A percentile compares a stretch with the other conserved stretches of the same genome.
phyloP scores from a whole-genome alignment of 2,329 filamentous ascomycete genomes.

The Mycogone perniciosa region DNA sequence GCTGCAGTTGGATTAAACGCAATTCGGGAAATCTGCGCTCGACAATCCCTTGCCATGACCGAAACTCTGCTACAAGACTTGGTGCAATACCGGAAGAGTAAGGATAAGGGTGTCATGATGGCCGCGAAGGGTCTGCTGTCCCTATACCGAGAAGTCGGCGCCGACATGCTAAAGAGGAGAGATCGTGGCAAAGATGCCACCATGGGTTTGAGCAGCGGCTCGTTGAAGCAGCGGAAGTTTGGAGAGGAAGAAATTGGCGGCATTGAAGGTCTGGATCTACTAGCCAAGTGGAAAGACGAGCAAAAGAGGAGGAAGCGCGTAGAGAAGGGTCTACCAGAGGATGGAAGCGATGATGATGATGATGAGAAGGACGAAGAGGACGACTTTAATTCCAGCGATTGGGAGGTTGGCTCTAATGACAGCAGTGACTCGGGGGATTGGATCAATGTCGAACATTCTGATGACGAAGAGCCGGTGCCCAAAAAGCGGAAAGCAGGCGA shows the following conservation, averaged over 20 bases:
- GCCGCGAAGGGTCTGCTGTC: constrained; percentile 87
- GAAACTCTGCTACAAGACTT: constrained; percentile 94
- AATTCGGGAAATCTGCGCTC: constrained; percentile 86
- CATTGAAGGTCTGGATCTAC: constrained; percentile 86
- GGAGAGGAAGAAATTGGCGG: constrained; percentile 74
- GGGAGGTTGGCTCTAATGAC: constrained; percentile 55
- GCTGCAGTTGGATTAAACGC: constrained; percentile 88
- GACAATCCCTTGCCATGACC: constrained; percentile 93
- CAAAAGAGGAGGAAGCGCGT: constrained; percentile 68
- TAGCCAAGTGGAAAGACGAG: constrained; percentile 91
- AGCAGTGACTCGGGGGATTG: constrained; percentile 75
- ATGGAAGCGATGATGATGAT: constrained; percentile 53
- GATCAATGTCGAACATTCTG: constrained; percentile 85
- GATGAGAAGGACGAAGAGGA: constrained; percentile 56
- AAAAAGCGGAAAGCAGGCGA: constrained; percentile 35
- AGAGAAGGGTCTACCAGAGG: constrained; percentile 62
- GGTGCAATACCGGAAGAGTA: constrained; percentile 92
- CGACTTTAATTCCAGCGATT: constrained; percentile 48
- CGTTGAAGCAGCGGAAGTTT: constrained; percentile 70
- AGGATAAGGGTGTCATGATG: constrained; percentile 99
- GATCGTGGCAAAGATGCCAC: constrained; percentile 89
- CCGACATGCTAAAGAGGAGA: constrained; percentile 80
- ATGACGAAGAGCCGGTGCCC: constrained; percentile 63
- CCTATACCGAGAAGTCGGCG: constrained; percentile 84
- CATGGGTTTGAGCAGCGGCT: constrained; percentile 70